Conservation (phyloP, 768 basidiomycete species). For the Vararia minispora region DNA sequence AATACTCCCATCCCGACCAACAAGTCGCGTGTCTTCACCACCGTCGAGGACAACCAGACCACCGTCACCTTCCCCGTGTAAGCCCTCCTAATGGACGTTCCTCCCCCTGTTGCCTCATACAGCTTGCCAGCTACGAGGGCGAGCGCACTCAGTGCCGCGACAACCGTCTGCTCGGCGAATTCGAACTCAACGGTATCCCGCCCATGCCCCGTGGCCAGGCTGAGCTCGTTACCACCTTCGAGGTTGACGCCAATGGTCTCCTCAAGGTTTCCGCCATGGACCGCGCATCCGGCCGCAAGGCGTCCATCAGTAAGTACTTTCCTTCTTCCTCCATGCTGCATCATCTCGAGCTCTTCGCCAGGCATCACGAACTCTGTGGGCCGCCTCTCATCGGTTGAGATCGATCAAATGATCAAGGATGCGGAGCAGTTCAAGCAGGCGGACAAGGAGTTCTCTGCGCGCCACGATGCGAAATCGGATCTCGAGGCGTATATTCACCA, state of each 20-base stretch:
- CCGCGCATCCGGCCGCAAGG: conserved; percentile 98
- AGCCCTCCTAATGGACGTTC: conserved; percentile 17
- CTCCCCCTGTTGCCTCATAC: conserved; percentile 8
- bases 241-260: conserved; percentile 98
- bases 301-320: conserved; percentile 73
- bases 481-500: conserved; percentile 97
- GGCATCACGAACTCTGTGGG: conserved; percentile 99
- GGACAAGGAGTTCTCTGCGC: conserved; percentile 96
- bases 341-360: conserved; percentile 19
- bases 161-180: conserved; percentile 98
- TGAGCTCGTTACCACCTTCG: conserved; percentile 98
- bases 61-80: conserved; percentile 99
- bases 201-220: conserved; percentile 99
- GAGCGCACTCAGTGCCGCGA: conserved; percentile 99
- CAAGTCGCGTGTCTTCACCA: conserved; percentile 98
- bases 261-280: conserved; percentile 98
- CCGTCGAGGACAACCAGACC: conserved; percentile 99
- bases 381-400: conserved; percentile 93
- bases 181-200: conserved; percentile 97
- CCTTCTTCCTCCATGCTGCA: conserved; percentile 2
- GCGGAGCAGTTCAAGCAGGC: conserved; percentile 95
- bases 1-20: conserved; percentile 99
- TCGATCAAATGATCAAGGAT: conserved; percentile 99
- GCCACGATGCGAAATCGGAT: conserved; percentile 97
- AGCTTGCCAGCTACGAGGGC: conserved; percentile 78